Evolutionary conservation across 2,329 filamentous ascomycete genomes (phyloP), one percentile per base, ranked within the genome.

Genomic region (Periconia macrospinosa): DNA sequence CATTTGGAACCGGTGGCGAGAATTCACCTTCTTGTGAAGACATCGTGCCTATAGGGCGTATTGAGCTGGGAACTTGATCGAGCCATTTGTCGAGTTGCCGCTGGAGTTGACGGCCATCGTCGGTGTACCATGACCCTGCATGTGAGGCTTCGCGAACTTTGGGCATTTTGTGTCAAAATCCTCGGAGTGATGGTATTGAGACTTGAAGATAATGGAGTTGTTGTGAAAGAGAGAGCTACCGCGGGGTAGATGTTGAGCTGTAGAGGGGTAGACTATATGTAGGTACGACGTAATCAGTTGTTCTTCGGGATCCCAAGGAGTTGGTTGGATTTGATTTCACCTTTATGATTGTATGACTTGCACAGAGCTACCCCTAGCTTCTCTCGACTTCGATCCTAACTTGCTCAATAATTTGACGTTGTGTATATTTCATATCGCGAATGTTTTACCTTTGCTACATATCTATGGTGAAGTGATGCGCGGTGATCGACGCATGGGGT

Each of bases 51-150:
- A 86, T 79, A 43, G 82, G 86, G 30, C 87, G 80, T 41, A 94
- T 76, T 1, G 82, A 80, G 46, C 79, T 73, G 2, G 90, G 88
- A 8, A 96, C 92, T 37, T 83, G 77, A 37, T 77, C 78, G n/a
- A 97, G 81, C 82, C 86, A 96, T 47, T 76, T 74, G 53, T 94
- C 85, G 6, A 99, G 87, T 76, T 96, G 82, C 7, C 70, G 65
- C 2, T 83, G 83, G 47, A 97, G 83, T n/a, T 75, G 73, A 1
- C 72, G 69, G 6, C 81, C 76, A 54, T 86, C 80, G 46, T 81
- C 81, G 7, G 86, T 81, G 72, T 99, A 99, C 94, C 94, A 99
- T 17, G 86, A 88, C 40, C 90, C 90, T 19, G 93, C 92, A 72
- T 97, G 94, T 52, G 81, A 85, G 18, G 91, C 87, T 60, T 78